Base-by-base conservation (phyloP, 1,284 basidiomycete genomes). In the Pyrrhoderma noxium region DNA sequence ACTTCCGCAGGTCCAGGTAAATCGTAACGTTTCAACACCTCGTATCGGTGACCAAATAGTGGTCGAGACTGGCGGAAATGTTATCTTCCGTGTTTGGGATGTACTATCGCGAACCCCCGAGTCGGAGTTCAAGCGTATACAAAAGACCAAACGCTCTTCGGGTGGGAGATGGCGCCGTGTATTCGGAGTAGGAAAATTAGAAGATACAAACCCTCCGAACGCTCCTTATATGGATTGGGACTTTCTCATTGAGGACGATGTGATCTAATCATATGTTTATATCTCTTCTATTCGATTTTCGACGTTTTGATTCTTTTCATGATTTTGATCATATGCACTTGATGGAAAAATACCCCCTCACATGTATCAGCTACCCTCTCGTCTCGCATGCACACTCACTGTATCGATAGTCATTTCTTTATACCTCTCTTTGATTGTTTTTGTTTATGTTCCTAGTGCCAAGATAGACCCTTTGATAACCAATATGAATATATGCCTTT, bases 11-110 rank as follows among this genome's bases (percentile, higher is more conserved):
- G 77, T 76, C 47, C 71, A 70, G 42, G 63, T 86, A 51, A 79
- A 80, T 57, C 73, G 76, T 58, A 58, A 47, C 52, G 56, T 52
- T 36, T 16, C 16, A 16, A 14, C 21, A 7, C 56, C 53, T 46
- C 73, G 74, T 25, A 64, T 66, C 25, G 68, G 71, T 51, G 85
- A 88, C 60, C 75, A 80, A 58, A 76, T 86, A 40, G 65, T 79
- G 41, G 72, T 88, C 3, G 66, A 68, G 44, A 83, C 83, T 19
- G 59, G 61, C 13, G 85, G 85, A 8, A 66, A 64, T 35, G 73
- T 88, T 49, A 75, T 72, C 2, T 83, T 88, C 64, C 77, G 80
- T 27, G 86, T 87, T 83, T 88, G 85, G 85, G 82, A 88, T 61
- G 74, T 83, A 53, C 71, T 75, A 56, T 76, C 78, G 11, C 72